phyloP scores from a whole-genome alignment of 148 eudicot species.

The Drosera capensis region DNA sequence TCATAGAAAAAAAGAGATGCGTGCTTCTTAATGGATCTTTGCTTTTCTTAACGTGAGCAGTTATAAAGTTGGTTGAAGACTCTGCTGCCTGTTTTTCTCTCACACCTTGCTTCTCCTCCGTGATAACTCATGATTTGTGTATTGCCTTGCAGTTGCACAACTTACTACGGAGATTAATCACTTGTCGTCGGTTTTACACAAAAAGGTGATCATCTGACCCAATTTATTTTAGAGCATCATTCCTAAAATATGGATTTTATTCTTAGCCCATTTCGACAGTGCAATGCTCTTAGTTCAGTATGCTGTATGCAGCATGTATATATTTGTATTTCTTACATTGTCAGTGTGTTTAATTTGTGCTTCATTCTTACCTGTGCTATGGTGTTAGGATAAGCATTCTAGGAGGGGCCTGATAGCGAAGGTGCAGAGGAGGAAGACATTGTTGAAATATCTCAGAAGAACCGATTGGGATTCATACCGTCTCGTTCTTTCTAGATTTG shows the following conservation, averaged over 20 bases:
- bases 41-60: too few relatives aligned
- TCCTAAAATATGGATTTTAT: too few relatives aligned
- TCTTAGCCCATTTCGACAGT: too few relatives aligned
- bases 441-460: conserved; percentile 51
- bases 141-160: conserved; percentile 43
- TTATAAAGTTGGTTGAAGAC: too few relatives aligned
- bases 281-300: too few relatives aligned
- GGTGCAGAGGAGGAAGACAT: conserved; percentile 54
- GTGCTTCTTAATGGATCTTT: too few relatives aligned
- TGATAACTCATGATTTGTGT: background rate
- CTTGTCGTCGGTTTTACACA: conserved; percentile 32
- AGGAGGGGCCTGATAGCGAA: conserved; percentile 44
- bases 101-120: too few relatives aligned
- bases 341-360: background rate
- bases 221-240: background rate
- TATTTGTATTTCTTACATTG: too few relatives aligned
- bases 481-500: conserved; percentile 53
- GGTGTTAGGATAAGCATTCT: conserved; percentile 59
- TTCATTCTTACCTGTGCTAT: background rate
- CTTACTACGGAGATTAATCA: conserved; percentile 56
- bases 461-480: conserved; percentile 67
- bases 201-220: conserved; percentile 27
- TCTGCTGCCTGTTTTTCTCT: too few relatives aligned
- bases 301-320: too few relatives aligned
- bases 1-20: too few relatives aligned